Evolutionary conservation across 2,329 filamentous ascomycete genomes (phyloP).

Genomic region (Aspergillus flavus): DNA sequence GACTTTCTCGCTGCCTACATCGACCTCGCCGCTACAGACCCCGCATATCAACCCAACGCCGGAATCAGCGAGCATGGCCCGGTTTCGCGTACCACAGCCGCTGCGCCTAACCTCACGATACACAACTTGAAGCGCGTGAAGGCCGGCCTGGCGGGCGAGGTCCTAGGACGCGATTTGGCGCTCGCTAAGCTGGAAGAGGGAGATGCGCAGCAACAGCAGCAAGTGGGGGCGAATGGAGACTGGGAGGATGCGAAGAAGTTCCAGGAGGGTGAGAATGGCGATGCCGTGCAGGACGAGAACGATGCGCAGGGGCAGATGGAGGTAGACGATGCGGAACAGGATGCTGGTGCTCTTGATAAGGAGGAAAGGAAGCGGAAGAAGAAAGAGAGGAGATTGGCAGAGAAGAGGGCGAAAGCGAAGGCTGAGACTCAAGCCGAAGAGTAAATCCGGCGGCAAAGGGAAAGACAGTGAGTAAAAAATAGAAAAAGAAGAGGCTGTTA

Average conservation of each 20-base stretch:
- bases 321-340: constrained; percentile 44
- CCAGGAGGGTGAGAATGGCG: constrained; percentile 47
- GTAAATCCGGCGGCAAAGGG: constrained; percentile 6
- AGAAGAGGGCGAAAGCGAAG: constrained; percentile 43
- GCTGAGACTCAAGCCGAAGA: constrained; percentile 23
- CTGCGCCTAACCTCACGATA: constrained; percentile 45
- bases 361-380: constrained; percentile 59
- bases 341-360: constrained; percentile 48
- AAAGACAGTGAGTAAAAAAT: neutral
- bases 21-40: constrained; percentile 43
- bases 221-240: constrained; percentile 33
- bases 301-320: constrained; percentile 39
- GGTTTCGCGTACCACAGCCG: constrained; percentile 43
- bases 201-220: constrained; percentile 31
- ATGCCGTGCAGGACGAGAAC: constrained; percentile 42
- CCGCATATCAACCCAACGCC: constrained; percentile 47
- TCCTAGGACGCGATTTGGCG: constrained; percentile 44
- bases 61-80: constrained; percentile 48
- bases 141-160: constrained; percentile 46
- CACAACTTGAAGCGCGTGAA: constrained; percentile 50
- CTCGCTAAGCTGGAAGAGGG: constrained; percentile 40
- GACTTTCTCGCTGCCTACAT: constrained; percentile 48
- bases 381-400: constrained; percentile 54
- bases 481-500: neutral
- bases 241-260: constrained; percentile 41